Evolutionary conservation across 2,329 filamentous ascomycete species (phyloP), one percentile per base, ranked within the genome.

Genomic region (Penicillium sp.): DNA sequence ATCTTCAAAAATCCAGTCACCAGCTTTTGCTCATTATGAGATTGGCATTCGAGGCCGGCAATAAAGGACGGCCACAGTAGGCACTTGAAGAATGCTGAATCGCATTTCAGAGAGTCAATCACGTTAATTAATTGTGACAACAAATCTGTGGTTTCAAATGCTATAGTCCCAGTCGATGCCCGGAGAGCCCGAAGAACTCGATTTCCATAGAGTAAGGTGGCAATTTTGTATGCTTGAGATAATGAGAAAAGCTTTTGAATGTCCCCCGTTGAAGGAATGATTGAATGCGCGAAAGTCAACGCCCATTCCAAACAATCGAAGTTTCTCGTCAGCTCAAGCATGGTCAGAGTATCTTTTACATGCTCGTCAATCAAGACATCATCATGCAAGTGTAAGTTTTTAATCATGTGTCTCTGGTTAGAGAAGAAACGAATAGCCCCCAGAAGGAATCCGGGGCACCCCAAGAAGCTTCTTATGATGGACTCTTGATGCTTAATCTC

Each of bases 1-100:
- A 32, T 56, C 10, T 55, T 46, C 0, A 66, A 43, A 40, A 8
- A n/a, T 13, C 13, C 11, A 10, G 29, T 26, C 11, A 40, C 36
- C 36, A 8, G n/a, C n/a, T 30, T 11, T 30, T 30, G 40, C 8
- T 43, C 50, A 3, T 10, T 13, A 3, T 41, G 26, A 5, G 30
- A 16, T 16, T 46, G 48, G n/a, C 57, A 62, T 36, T 62, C 62
- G 1, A 66, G 39, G 4, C 62, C 63, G 0, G 55, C 59, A 30
- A 64, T 47, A 14, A 61, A 62, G 14, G 55, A 53, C 0, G 63
- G 63, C 63, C 63, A 66, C 2, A 66, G 48, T 2, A 63, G 36
- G 44, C 63, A 66, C 16, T 66, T 66, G n/a, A 66, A 60, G 2
- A 64, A 18, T 1, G 47, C 43, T 4, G 36, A 26, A 2, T 58